A percentile compares a stretch with the other conserved stretches of the same genome.
These are phyloP conservation scores for Cladosporium sp. DNA, from an alignment of 2,329 filamentous ascomycete species.

Conservation along the genomic window DNA sequence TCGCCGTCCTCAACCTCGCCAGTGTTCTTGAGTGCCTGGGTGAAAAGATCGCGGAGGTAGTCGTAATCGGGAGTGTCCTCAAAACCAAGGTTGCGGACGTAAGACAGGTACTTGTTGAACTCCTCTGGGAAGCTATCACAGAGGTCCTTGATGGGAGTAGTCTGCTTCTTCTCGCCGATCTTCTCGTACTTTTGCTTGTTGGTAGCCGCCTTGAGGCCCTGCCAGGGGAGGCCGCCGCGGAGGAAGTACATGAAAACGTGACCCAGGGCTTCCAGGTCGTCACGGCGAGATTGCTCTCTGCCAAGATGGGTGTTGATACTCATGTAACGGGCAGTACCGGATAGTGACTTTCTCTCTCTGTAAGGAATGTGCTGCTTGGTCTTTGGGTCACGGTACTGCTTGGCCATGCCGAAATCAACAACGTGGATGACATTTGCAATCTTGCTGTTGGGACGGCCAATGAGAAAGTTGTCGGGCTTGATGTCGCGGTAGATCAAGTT, in stretches of 20 bases:
- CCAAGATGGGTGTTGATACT: constrained; percentile 99
- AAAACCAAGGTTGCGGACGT: constrained; percentile 95
- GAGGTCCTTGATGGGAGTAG: constrained; percentile 91
- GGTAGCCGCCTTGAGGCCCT: constrained; percentile 63
- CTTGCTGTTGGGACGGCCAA: constrained; percentile 86
- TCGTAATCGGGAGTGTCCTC: constrained; percentile 99
- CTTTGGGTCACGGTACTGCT: constrained; percentile 97
- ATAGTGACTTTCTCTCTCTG: constrained; percentile 86
- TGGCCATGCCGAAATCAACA: constrained; percentile 98
- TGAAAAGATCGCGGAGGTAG: constrained; percentile 93
- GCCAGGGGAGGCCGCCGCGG: constrained; percentile 61
- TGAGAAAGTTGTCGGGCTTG: constrained; percentile 99
- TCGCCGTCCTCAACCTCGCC: constrained; percentile 96
- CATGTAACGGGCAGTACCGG: constrained; percentile 97
- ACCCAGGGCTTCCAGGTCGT: constrained; percentile 83
- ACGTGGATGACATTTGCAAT: constrained; percentile 97
- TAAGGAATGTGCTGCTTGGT: constrained; percentile 99
- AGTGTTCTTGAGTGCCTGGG: constrained; percentile 87
- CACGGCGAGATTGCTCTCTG: constrained; percentile 89
- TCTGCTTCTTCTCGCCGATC: constrained; percentile 99
- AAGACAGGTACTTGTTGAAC: constrained; percentile 95
- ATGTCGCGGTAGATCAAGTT: constrained; percentile 99
- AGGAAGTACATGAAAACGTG: constrained; percentile 69
- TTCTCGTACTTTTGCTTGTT: constrained; percentile 99
- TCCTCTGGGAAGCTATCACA: constrained; percentile 97